A percentile compares a stretch with the other conserved stretches of the same genome.
Conservation (phyloP, 78 protist genomes). For the Dictyostelium purpureum region DNA sequence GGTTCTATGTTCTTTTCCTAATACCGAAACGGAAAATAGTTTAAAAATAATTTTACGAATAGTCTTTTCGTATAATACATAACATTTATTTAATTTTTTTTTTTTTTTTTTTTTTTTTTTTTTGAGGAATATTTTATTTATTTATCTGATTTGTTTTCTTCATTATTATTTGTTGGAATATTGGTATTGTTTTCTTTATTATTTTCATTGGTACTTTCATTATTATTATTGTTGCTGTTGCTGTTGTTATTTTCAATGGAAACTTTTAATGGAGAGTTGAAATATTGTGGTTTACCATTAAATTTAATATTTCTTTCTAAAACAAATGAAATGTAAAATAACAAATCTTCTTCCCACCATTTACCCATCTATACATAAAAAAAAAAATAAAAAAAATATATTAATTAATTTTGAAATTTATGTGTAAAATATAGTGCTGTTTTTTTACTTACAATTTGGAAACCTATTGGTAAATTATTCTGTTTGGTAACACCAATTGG, state of each 20-base stretch:
- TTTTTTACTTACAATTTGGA: conserved; percentile 55
- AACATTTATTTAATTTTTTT: too few species aligned
- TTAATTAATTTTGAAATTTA: neutral
- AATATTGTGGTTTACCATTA: conserved; percentile 20
- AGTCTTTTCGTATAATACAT: too few species aligned
- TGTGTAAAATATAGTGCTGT: neutral
- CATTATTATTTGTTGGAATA: too few species aligned
- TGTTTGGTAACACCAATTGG: conserved; percentile 42
- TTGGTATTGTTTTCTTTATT: too few species aligned
- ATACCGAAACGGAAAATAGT: too few species aligned
- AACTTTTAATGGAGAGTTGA: conserved; percentile 6
- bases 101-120: too few species aligned
- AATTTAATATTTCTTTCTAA: conserved; percentile 56
- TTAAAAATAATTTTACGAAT: too few species aligned
- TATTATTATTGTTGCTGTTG: too few species aligned
- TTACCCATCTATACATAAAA: conserved; percentile 23
- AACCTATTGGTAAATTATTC: conserved; percentile 74
- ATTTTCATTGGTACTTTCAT: too few species aligned
- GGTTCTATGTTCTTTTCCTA: too few species aligned
- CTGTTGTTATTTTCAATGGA: neutral
- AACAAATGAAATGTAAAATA: conserved; percentile 32
- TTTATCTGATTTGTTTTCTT: too few species aligned
- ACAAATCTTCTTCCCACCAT: conserved; percentile 79
- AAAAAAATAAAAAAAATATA: neutral
- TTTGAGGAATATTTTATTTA: too few species aligned